Percentiles rank a stretch among this genome's conserved stretches.
phyloP scores from a whole-genome alignment of 306 rosid genomes.

The Nissolia schottii region DNA sequence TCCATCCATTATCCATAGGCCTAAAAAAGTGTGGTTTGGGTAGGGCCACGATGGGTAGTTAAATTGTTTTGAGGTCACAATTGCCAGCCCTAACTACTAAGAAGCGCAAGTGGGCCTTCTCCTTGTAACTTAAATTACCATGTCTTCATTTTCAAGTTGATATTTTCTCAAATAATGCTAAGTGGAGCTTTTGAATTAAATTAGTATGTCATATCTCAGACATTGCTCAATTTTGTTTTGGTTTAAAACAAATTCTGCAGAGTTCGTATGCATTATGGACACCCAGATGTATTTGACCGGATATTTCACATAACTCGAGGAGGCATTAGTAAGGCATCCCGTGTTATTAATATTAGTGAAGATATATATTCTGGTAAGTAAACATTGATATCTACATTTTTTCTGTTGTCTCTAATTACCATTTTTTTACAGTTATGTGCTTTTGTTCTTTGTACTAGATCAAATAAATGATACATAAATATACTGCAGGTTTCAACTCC shows the following conservation, averaged over 20 bases:
- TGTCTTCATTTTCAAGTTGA: not conserved
- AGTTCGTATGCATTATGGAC: conserved; percentile 99
- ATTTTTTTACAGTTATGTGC: not conserved
- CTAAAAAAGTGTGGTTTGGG: not conserved
- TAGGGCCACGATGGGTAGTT: not conserved
- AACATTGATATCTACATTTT: not conserved
- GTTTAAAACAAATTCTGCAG: conserved; percentile 43
- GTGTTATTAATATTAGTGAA: conserved; percentile 95
- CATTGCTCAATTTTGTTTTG: conserved; percentile 11
- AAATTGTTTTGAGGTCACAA: not conserved
- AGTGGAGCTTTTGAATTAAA: not conserved
- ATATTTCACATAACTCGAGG: conserved; percentile 93
- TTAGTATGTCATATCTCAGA: not conserved
- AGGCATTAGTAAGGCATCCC: conserved; percentile 95
- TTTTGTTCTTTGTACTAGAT: not conserved
- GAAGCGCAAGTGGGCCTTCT: not conserved
- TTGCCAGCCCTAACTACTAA: not conserved
- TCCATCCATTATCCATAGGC: not conserved
- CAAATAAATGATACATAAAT: not conserved
- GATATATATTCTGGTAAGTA: conserved; percentile 83
- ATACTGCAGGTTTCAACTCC: conserved; percentile 84
- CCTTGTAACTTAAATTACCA: not conserved
- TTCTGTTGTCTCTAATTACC: not conserved
- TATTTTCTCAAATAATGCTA: not conserved
- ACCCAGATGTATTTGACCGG: conserved; percentile 96